Evolutionary conservation across 1,284 basidiomycete genomes (phyloP).

Genomic region (Heterobasidion annosum): DNA sequence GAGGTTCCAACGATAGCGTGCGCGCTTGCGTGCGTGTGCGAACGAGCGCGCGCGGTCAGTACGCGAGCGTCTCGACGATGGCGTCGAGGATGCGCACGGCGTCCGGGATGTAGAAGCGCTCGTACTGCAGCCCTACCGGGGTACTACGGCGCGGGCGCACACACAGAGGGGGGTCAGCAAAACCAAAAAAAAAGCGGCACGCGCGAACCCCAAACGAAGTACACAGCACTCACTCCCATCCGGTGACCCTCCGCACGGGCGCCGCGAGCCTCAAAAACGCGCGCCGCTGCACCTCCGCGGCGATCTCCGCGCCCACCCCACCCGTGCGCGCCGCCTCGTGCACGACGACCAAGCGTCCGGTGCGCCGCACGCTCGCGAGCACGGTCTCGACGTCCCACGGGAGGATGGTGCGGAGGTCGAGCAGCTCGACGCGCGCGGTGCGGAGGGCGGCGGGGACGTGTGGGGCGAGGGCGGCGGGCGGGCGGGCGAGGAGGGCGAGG

Average conservation of each 20-base stretch:
- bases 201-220: neutral
- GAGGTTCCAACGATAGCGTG: no score
- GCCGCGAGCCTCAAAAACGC: slow-evolving; percentile 85
- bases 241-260: slow-evolving; percentile 78
- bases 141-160: slow-evolving; percentile 37
- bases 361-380: slow-evolving; percentile 74
- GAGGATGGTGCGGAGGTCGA: slow-evolving; percentile 84
- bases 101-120: slow-evolving; percentile 89
- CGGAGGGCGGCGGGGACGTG: slow-evolving; percentile 68
- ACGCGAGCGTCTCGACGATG: slow-evolving; percentile 75
- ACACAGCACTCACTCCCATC: slow-evolving; percentile 76
- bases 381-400: slow-evolving; percentile 84
- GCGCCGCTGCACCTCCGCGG: slow-evolving; percentile 77
- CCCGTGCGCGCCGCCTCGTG: slow-evolving; percentile 85
- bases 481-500: slow-evolving; percentile 55
- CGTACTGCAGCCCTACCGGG: slow-evolving; percentile 75
- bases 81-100: slow-evolving; percentile 77
- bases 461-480: slow-evolving; percentile 56
- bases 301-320: slow-evolving; percentile 83
- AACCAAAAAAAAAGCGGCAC: slow-evolving; percentile 7
- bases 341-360: slow-evolving; percentile 81
- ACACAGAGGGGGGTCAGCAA: neutral
- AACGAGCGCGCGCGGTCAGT: slow-evolving; percentile 27
- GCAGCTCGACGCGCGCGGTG: slow-evolving; percentile 74
- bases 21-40: neutral